These are phyloP conservation scores for Iodosphaeria phyllophila DNA, from an alignment of 2,329 filamentous ascomycete genomes.

Conservation along the genomic window DNA sequence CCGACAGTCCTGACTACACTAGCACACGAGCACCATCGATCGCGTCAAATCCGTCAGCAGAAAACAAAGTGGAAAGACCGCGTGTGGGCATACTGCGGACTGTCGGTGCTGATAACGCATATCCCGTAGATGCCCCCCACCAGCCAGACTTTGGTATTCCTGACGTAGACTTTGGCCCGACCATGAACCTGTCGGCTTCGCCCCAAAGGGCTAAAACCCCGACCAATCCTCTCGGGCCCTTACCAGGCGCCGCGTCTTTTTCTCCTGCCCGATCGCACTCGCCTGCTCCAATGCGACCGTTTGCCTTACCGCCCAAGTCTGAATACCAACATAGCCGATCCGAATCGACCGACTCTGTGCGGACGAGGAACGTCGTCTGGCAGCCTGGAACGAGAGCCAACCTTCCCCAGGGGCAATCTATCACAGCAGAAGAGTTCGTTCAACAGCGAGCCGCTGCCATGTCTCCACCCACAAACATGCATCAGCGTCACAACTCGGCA, in stretches of 20 bases:
- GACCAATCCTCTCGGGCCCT: no score
- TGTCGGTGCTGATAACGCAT: constrained; percentile 34
- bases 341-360: constrained; percentile 29
- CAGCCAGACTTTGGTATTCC: constrained; percentile 34
- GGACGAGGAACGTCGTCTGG: constrained; percentile 55
- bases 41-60: constrained; percentile 27
- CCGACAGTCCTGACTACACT: constrained; percentile 57
- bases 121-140: background rate
- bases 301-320: constrained; percentile 2
- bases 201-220: constrained; percentile 8
- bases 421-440: constrained; percentile 71
- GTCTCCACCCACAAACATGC: constrained; percentile 34
- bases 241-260: no score
- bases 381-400: constrained; percentile 43
- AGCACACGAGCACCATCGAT: constrained; percentile 44
- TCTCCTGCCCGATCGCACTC: constrained; percentile 10
- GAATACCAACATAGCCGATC: constrained; percentile 22
- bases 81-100: constrained; percentile 68
- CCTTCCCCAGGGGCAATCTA: constrained; percentile 17
- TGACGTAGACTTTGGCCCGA: constrained; percentile 71
- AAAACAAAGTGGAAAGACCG: constrained; percentile 48
- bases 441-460: constrained; percentile 50
- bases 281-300: constrained; percentile 4
- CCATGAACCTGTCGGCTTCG: constrained; percentile 43
- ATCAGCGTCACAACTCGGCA: constrained; percentile 39